These are phyloP conservation scores for Micractinium sp. DNA, from an alignment of 139 green algal genomes.

Conservation along the genomic window DNA sequence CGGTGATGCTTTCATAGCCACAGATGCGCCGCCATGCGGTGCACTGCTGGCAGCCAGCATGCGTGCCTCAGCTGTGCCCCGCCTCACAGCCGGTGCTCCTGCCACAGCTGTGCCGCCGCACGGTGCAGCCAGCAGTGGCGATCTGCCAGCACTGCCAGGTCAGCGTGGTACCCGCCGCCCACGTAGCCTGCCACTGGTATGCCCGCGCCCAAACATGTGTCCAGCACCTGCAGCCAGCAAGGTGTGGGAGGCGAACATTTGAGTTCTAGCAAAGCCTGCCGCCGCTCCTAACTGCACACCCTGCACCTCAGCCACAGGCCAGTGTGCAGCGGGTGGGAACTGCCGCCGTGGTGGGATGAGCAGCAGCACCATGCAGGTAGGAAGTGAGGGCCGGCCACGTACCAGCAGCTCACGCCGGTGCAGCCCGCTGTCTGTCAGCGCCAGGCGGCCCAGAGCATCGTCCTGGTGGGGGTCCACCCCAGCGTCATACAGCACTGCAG, in stretches of 20 bases:
- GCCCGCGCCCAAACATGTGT: conserved; percentile 71
- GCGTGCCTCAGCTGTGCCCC: background rate
- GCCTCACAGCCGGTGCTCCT: conserved; percentile 40
- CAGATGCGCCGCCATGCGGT: too few relatives aligned
- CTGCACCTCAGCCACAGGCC: too few relatives aligned
- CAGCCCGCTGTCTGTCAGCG: conserved; percentile 72
- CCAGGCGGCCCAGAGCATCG: conserved; percentile 80
- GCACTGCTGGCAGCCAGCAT: background rate
- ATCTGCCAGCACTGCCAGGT: conserved; percentile 71
- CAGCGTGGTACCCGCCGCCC: conserved; percentile 76
- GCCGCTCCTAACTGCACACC: too few relatives aligned
- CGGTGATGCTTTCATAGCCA: too few relatives aligned
- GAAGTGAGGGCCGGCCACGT: background rate
- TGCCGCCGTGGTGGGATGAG: background rate
- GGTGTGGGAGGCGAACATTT: background rate
- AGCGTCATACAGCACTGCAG: conserved; percentile 86
- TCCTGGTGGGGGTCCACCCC: conserved; percentile 80
- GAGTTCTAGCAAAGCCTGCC: background rate
- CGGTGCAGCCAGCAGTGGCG: conserved; percentile 74
- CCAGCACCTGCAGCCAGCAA: conserved; percentile 55
- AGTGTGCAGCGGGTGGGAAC: background rate
- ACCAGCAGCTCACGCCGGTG: conserved; percentile 76
- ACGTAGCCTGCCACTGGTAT: conserved; percentile 80
- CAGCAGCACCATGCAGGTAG: background rate
- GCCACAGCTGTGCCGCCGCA: conserved; percentile 70